Evolutionary conservation across 371 early-diverging fungal species (phyloP).

Genomic region (Mortierella sp.): DNA sequence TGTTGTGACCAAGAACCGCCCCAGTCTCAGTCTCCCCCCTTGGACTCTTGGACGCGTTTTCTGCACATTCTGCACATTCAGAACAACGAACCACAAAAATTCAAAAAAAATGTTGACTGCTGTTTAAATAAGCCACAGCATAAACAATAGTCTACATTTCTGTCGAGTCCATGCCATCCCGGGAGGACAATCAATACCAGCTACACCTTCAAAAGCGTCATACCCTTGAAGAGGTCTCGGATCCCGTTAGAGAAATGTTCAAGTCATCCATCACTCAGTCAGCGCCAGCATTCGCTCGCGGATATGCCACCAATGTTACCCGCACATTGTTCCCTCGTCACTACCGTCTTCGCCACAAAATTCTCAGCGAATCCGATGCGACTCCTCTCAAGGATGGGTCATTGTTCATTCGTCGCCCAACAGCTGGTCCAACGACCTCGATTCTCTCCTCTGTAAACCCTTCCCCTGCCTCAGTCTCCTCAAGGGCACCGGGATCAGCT

Average conservation of each 20-base stretch:
- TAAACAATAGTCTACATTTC: background rate
- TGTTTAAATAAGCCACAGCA: conserved; percentile 2
- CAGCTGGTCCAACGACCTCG: conserved; percentile 47
- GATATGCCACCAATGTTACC: conserved; percentile 45
- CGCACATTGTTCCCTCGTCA: conserved; percentile 55
- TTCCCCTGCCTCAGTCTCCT: conserved; percentile 48
- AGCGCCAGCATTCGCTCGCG: conserved; percentile 37
- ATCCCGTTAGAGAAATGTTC: conserved; percentile 19
- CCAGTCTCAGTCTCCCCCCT: too few relatives aligned
- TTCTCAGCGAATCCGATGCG: conserved; percentile 29
- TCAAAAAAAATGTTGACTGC: background rate
- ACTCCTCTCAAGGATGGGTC: conserved; percentile 49
- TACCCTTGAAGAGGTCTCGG: background rate
- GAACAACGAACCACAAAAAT: too few relatives aligned
- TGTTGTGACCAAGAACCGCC: too few relatives aligned
- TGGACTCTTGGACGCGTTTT: too few relatives aligned
- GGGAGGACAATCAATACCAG: background rate
- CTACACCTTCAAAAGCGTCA: background rate
- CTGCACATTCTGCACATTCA: too few relatives aligned
- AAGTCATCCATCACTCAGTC: conserved; percentile 30
- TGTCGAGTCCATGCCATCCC: background rate
- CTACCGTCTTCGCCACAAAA: conserved; percentile 49
- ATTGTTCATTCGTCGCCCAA: conserved; percentile 49
- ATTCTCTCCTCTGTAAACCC: conserved; percentile 52
- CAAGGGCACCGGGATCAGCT: conserved; percentile 22